These are phyloP conservation scores for Mallotus japonicus DNA, from an alignment of 441 rosid species.

Conservation along the genomic window DNA sequence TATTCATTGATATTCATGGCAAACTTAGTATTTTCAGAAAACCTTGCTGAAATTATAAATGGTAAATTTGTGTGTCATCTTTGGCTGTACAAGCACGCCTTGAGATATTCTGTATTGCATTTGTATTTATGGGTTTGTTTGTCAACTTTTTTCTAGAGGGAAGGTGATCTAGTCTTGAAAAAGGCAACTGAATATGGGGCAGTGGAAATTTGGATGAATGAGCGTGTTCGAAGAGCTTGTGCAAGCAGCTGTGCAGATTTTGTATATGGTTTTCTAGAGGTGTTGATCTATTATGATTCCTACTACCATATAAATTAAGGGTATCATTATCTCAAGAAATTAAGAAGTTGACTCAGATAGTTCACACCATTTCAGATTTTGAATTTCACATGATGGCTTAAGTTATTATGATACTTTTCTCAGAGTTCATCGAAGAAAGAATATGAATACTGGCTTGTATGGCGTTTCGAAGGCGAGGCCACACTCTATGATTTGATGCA, in stretches of 20 bases:
- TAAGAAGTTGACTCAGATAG: slow-evolving; percentile 13
- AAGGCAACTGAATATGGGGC: slow-evolving; percentile 97
- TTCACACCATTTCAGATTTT: slow-evolving; percentile 1
- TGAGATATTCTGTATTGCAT: not conserved
- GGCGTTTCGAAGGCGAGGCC: slow-evolving; percentile 81
- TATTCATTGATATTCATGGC: not conserved
- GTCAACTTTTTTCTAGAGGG: slow-evolving; percentile 38
- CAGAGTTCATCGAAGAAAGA: slow-evolving; percentile 81
- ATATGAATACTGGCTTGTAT: slow-evolving; percentile 82
- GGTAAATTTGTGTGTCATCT: not conserved
- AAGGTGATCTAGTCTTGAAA: slow-evolving; percentile 81
- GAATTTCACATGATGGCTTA: slow-evolving; percentile 15
- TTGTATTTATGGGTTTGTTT: slow-evolving; percentile 7
- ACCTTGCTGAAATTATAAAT: not conserved
- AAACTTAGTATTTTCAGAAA: too few species aligned
- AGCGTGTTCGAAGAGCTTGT: slow-evolving; percentile 91
- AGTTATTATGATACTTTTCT: slow-evolving; percentile 26
- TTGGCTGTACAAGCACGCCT: not conserved
- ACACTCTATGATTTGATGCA: slow-evolving; percentile 74
- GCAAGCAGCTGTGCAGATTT: slow-evolving; percentile 90
- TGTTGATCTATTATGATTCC: slow-evolving; percentile 37
- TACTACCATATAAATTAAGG: slow-evolving; percentile 31
- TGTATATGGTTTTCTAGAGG: slow-evolving; percentile 87
- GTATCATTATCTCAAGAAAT: slow-evolving; percentile 27
- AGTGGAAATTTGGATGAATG: slow-evolving; percentile 98